Conservation (phyloP, 495 filamentous ascomycete genomes). For the Lepidopterella palustris region DNA sequence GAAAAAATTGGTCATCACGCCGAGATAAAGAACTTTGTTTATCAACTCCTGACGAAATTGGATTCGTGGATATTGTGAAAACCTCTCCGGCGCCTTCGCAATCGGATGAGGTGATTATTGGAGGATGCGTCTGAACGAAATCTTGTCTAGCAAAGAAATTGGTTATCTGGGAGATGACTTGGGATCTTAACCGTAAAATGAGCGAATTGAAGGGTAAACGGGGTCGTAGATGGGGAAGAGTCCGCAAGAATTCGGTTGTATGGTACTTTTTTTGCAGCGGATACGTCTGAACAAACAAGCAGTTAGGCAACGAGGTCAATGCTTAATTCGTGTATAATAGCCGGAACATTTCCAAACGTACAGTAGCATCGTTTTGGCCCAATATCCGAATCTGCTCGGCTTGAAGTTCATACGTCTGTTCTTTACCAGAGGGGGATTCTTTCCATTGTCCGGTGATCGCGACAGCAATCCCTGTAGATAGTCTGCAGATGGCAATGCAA, state of each 20-base stretch:
- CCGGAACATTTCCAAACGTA: too few species aligned
- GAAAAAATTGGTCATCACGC: conserved; percentile 59
- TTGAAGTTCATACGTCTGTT: conserved; percentile 76
- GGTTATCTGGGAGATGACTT: conserved; percentile 63
- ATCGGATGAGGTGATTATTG: conserved; percentile 92
- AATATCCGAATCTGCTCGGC: conserved; percentile 60
- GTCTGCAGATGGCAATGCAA: conserved; percentile 41
- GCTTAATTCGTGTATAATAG: too few species aligned
- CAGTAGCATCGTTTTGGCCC: conserved; percentile 71
- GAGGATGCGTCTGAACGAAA: conserved; percentile 85
- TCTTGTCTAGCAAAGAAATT: conserved; percentile 60
- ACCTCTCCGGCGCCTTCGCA: conserved; percentile 96
- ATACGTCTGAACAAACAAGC: conserved; percentile 57
- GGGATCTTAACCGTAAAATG: conserved; percentile 77
- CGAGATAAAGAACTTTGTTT: conserved; percentile 25
- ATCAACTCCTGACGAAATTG: conserved; percentile 1
- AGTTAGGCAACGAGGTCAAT: too few species aligned
- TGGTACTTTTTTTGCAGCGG: conserved; percentile 95
- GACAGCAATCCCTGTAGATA: conserved; percentile 75
- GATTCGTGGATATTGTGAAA: conserved; percentile 58
- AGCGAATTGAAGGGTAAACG: conserved; percentile 76
- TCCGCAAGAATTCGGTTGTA: conserved; percentile 78
- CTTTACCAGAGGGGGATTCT: conserved; percentile 56
- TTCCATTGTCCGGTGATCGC: conserved; percentile 74
- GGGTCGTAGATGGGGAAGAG: conserved; percentile 80